These are phyloP conservation scores for Aspergillus brasiliensis DNA, from an alignment of 2,329 filamentous ascomycete species.

Conservation along the genomic window DNA sequence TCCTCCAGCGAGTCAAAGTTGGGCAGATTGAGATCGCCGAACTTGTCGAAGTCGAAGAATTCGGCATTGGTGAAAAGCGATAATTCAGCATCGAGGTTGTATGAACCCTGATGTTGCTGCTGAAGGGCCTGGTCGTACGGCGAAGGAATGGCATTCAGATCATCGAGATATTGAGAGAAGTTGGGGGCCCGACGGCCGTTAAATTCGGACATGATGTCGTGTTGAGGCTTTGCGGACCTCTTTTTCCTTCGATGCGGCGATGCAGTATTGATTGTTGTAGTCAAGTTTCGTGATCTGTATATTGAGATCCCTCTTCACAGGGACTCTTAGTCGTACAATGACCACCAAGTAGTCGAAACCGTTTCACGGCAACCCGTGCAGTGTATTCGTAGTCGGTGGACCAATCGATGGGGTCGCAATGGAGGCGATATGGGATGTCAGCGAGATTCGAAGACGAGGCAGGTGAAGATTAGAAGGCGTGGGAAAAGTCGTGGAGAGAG, in stretches of 20 bases:
- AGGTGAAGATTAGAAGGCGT: conserved; percentile 2
- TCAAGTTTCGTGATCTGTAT: not conserved
- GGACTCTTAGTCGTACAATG: not conserved
- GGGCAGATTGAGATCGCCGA: conserved; percentile 37
- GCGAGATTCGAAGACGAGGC: not conserved
- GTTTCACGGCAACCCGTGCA: not conserved
- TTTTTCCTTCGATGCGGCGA: not conserved
- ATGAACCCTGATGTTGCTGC: conserved; percentile 61
- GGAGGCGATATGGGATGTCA: not conserved
- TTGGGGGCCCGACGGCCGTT: conserved; percentile 78
- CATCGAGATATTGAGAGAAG: conserved; percentile 85
- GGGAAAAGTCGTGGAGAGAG: conserved; percentile 2
- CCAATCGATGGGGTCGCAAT: conserved; percentile 5
- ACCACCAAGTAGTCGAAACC: not conserved
- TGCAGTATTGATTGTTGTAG: not conserved
- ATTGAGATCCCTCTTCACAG: not conserved
- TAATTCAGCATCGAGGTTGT: conserved; percentile 70
- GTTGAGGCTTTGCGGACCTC: conserved; percentile 17
- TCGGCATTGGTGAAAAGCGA: conserved; percentile 80
- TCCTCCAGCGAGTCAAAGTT: conserved; percentile 36
- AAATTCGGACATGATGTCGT: conserved; percentile 67
- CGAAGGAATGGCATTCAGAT: conserved; percentile 72
- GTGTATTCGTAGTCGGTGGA: not conserved
- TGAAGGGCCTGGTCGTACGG: conserved; percentile 64
- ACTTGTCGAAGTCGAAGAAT: conserved; percentile 74